These are phyloP conservation scores for Clitopilus hobsonii DNA, from an alignment of 768 basidiomycete genomes.

Conservation along the genomic window DNA sequence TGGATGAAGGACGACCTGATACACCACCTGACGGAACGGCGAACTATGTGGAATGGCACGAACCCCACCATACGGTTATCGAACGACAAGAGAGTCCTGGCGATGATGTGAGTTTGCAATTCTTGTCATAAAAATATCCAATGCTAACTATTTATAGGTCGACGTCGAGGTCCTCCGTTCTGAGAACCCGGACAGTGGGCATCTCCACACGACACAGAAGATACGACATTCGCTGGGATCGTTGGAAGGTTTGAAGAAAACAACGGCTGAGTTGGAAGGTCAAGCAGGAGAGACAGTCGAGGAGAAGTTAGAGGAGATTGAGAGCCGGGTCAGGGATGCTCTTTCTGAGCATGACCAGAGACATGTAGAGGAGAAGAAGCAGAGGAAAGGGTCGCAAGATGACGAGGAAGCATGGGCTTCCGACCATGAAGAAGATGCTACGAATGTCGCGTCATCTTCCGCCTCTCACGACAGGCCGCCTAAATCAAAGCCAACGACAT, in stretches of 20 bases:
- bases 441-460: slow-evolving; percentile 3
- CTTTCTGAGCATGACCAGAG: slow-evolving; percentile 8
- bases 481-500: slow-evolving; percentile 1
- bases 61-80: slow-evolving; percentile 63
- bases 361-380: neutral
- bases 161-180: slow-evolving; percentile 51
- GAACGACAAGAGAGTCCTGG: slow-evolving; percentile 57
- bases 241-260: slow-evolving; percentile 7
- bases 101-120: slow-evolving; percentile 51
- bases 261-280: slow-evolving; percentile 5
- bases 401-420: slow-evolving; percentile 67
- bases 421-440: too few relatives aligned
- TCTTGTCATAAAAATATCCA: neutral
- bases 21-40: slow-evolving; percentile 41
- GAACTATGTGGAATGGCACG: slow-evolving; percentile 56
- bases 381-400: slow-evolving; percentile 27
- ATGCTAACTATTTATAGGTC: slow-evolving; percentile 31
- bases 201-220: slow-evolving; percentile 6
- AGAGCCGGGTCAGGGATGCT: slow-evolving; percentile 9
- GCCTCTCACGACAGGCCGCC: slow-evolving; percentile 11
- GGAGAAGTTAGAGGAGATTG: slow-evolving; percentile 9
- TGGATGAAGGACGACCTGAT: slow-evolving; percentile 20
- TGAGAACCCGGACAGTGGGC: slow-evolving; percentile 27
- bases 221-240: slow-evolving; percentile 9
- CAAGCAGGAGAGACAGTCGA: slow-evolving; percentile 2